Percentiles rank a stretch among this genome's conserved stretches.
These are phyloP conservation scores for Pseudogymnoascus sp. DNA, from an alignment of 2,329 filamentous ascomycete species.

Conservation along the genomic window DNA sequence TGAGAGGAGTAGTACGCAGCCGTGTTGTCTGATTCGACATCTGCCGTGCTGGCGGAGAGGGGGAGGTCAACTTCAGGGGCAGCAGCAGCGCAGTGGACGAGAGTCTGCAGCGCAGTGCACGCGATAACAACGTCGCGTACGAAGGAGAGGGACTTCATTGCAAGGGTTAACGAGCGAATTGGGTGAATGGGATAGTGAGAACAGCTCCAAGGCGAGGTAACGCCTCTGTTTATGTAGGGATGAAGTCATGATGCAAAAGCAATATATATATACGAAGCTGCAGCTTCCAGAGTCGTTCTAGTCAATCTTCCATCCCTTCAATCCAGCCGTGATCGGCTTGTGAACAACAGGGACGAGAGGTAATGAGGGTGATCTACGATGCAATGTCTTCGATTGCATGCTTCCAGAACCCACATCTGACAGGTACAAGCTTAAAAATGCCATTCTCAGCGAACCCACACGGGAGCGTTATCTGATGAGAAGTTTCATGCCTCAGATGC, in stretches of 20 bases:
- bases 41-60: conserved; percentile 30
- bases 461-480: not conserved
- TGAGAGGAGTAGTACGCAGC: conserved; percentile 32
- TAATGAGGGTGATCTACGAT: not conserved
- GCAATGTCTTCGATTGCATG: not conserved
- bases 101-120: not conserved
- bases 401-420: not conserved
- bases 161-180: not conserved
- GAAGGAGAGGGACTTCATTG: conserved; percentile 1
- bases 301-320: not conserved
- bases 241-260: not conserved
- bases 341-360: not conserved
- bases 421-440: conserved; percentile 1
- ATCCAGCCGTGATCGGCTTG: not conserved
- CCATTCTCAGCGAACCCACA: not conserved
- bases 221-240: not conserved
- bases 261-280: not conserved
- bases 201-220: not conserved
- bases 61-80: conserved; percentile 18
- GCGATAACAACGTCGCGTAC: not conserved
- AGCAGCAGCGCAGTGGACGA: not conserved
- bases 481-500: not conserved
- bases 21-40: conserved; percentile 37
- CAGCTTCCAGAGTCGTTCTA: not conserved
- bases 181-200: not conserved